phyloP scores from a whole-genome alignment of 371 early-diverging fungal genomes.

The Mortierella sp. region DNA sequence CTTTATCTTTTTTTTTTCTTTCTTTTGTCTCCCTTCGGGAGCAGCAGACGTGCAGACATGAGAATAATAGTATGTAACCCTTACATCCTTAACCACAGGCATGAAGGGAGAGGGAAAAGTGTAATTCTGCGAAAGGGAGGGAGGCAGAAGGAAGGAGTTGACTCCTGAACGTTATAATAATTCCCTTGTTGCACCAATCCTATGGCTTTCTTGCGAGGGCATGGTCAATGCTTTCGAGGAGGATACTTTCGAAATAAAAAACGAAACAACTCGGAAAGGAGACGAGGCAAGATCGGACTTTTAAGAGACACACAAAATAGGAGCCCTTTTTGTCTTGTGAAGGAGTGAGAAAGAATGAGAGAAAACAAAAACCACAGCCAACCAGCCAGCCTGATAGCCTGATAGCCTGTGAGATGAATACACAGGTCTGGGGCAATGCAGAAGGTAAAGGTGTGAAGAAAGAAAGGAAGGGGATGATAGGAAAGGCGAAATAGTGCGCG shows the following conservation, averaged over 20 bases:
- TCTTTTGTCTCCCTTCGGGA: not conserved
- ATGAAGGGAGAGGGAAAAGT: not conserved
- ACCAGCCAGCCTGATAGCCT: too few relatives aligned
- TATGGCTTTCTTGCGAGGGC: conserved; percentile 9
- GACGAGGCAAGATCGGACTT: conserved; percentile 12
- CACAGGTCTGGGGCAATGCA: conserved; percentile 3
- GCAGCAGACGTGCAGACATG: too few relatives aligned
- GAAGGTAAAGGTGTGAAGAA: not conserved
- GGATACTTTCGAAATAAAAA: not conserved
- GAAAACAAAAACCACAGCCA: conserved; percentile 3
- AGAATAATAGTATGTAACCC: not conserved
- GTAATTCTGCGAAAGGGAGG: not conserved
- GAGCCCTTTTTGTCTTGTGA: not conserved
- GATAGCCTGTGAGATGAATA: not conserved
- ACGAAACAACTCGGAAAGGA: not conserved
- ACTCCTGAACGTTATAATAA: not conserved
- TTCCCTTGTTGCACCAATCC: conserved; percentile 11
- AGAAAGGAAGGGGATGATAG: not conserved
- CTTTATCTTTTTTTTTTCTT: not conserved
- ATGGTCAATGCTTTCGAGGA: conserved; percentile 22
- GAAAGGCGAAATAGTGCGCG: not conserved
- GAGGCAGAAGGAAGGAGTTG: not conserved
- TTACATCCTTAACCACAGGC: not conserved
- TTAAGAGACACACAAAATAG: not conserved
- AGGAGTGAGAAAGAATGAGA: too few relatives aligned